Conservation (phyloP, 1,284 basidiomycete genomes). For the Volvariella surrecta region DNA sequence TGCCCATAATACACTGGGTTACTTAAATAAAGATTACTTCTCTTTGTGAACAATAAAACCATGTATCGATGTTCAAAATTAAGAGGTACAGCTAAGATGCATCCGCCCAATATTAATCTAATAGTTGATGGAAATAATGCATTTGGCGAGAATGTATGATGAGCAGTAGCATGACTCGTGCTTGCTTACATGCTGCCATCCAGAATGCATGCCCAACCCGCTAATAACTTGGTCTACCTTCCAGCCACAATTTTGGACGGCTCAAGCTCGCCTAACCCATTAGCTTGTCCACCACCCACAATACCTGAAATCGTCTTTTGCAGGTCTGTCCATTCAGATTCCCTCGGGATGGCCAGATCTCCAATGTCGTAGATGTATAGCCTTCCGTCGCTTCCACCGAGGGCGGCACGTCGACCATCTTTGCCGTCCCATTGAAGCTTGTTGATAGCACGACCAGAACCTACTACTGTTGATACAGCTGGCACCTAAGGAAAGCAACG, state of each 20-base stretch:
- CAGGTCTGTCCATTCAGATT: slow-evolving; percentile 85
- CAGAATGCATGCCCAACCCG: too few relatives aligned
- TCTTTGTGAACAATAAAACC: too few relatives aligned
- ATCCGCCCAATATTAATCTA: too few relatives aligned
- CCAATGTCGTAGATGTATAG: slow-evolving; percentile 93
- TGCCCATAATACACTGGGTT: too few relatives aligned
- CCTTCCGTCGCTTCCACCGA: slow-evolving; percentile 88
- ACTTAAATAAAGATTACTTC: too few relatives aligned
- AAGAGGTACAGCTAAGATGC: too few relatives aligned
- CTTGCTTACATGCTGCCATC: too few relatives aligned
- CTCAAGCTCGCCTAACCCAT: background rate
- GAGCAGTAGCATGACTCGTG: too few relatives aligned
- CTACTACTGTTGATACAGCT: slow-evolving; percentile 65
- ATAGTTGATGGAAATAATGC: too few relatives aligned
- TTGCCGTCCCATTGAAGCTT: slow-evolving; percentile 92
- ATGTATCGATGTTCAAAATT: too few relatives aligned
- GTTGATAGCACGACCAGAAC: slow-evolving; percentile 80
- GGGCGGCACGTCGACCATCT: slow-evolving; percentile 75
- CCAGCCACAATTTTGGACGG: background rate
- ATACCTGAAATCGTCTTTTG: slow-evolving; percentile 73
- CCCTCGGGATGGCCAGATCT: slow-evolving; percentile 78
- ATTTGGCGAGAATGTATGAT: too few relatives aligned
- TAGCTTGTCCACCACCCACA: slow-evolving; percentile 33
- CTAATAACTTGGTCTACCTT: background rate
- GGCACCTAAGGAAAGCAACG: slow-evolving; percentile 50